Evolutionary conservation across 228 moss, liverwort and hornwort species (phyloP), one percentile per base, ranked within the genome.

Genomic region (Sphagnum fallax): DNA sequence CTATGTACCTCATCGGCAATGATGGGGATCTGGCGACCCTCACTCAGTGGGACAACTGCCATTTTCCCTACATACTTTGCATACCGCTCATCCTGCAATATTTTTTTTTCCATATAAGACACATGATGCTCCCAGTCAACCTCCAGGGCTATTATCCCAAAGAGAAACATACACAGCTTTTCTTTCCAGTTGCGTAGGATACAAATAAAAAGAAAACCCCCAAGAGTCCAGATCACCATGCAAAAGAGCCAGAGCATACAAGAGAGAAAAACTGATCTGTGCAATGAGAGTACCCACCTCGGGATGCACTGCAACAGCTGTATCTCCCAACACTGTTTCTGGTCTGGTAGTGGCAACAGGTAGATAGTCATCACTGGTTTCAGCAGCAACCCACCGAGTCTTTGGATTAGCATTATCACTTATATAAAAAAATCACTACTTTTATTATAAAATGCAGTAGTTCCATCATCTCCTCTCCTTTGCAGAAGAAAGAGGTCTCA

Each of bases 291-390:
- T 32, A 32, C 32, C 0, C 32, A 94, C 93, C 91, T 87, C 72
- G 53, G 93, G 91, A 75, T 94, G 89, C 61, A 94, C 93, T 72
- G 91, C 93, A 77, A 94, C 91, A 68, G 93, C 93, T 64, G 93
- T 89, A 65, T 94, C 93, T 67, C 93, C 93, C 12, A 94, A 80
- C 48, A 94, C 77, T 53, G 93, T 94, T 75, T 94, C 93, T 16
- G 91, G 93, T 78, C 93, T 79, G 64, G 93, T 94, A n/a, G 93
- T 94, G 49, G 93, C 93, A 70, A 94, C 93, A 18, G 91, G 93
- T 53, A 94, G 77, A 69, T 82, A 91, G 79, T 94, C 93, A 51
- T 91, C 91, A 73, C 93, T 94, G 89, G 12, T 68, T 32, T 32
- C 32, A 32, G 32, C 32, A 32, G 68, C 68, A 68, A 15, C 53